Evolutionary conservation across 2,329 filamentous ascomycete species (phyloP).

Genomic region (Curvularia sp.): DNA sequence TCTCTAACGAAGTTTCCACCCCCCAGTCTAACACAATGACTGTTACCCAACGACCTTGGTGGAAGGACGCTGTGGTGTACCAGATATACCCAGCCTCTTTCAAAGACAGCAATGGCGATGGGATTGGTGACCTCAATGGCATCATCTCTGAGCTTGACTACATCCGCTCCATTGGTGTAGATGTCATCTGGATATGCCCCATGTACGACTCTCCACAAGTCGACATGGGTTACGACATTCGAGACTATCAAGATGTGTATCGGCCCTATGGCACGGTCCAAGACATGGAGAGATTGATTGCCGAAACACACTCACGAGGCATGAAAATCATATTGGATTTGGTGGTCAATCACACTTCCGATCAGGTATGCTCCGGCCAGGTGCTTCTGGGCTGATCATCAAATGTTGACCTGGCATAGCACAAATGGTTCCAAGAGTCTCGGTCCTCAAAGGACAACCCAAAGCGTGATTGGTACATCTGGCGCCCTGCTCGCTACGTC

Average conservation of each 20-base stretch:
- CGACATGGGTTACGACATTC: constrained; percentile 53
- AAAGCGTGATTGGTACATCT: constrained; percentile 65
- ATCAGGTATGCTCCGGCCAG: constrained; percentile 32
- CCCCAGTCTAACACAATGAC: constrained; percentile 33
- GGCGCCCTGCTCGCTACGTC: constrained; percentile 55
- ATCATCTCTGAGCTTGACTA: constrained; percentile 65
- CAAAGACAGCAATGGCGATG: constrained; percentile 64
- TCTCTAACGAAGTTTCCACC: neutral
- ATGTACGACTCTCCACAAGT: constrained; percentile 57
- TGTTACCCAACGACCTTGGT: constrained; percentile 56
- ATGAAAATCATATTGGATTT: constrained; percentile 52
- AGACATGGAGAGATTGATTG: constrained; percentile 50
- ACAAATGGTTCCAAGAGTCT: constrained; percentile 66
- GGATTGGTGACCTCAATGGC: constrained; percentile 64
- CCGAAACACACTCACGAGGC: constrained; percentile 44
- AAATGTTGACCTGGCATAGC: constrained; percentile 38
- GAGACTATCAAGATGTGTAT: constrained; percentile 51
- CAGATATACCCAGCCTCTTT: constrained; percentile 70
- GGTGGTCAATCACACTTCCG: constrained; percentile 52
- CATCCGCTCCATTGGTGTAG: constrained; percentile 56
- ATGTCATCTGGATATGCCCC: constrained; percentile 49
- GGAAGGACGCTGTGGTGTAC: constrained; percentile 67
- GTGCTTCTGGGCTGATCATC: neutral
- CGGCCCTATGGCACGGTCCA: constrained; percentile 50
- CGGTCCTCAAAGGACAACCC: constrained; percentile 57